Evolutionary conservation across 2,329 filamentous ascomycete species (phyloP), one percentile per base, ranked within the genome.

Genomic region (Cyanodermella asteris): DNA sequence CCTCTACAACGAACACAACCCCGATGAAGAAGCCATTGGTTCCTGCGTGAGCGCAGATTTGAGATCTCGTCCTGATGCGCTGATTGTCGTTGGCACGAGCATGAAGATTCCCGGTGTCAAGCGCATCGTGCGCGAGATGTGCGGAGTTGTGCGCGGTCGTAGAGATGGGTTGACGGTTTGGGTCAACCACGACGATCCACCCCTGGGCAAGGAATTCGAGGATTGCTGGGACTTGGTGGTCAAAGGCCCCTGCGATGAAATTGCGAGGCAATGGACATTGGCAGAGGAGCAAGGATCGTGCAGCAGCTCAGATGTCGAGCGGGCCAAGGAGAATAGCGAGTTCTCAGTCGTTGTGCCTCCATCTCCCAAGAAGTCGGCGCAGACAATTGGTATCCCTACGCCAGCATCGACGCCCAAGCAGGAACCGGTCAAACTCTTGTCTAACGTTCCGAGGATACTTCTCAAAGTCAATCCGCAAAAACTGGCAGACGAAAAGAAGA

Each of bases 1-100:
- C 4, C 61, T 97, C 7, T 97, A 97, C 55, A 93, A 94, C 44
- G 87, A 97, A 47, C 74, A 78, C 45, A 93, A 94, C 43, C 87
- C 87, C 1, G 87, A 97, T 36, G 80, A 87, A 36, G 84, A 93
- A 38, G 84, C 87, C 9, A 97, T 97, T 44, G 82, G 84, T 21
- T 77, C 77, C 13, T 82, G 91, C 20, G 80, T 82, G 25, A 70
- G 69, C 35, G 72, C 82, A 4, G 87, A 97, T 44, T 55, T 94
- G 30, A 74, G 80, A 31, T 65, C 72, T 20, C 64, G 81, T 18
- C 84, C 87, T 1, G 87, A 94, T 45, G 82, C 82, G 11, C 64
- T 97, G 14, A 70, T 97, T 36, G 87, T 97, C 15, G 87, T 91
- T 6, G 87, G 87, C 26, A 97, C 87, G 3, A 93, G 78, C 30